phyloP scores from a whole-genome alignment of 352 stramenopile genomes.

The Plasmopara halstedii region DNA sequence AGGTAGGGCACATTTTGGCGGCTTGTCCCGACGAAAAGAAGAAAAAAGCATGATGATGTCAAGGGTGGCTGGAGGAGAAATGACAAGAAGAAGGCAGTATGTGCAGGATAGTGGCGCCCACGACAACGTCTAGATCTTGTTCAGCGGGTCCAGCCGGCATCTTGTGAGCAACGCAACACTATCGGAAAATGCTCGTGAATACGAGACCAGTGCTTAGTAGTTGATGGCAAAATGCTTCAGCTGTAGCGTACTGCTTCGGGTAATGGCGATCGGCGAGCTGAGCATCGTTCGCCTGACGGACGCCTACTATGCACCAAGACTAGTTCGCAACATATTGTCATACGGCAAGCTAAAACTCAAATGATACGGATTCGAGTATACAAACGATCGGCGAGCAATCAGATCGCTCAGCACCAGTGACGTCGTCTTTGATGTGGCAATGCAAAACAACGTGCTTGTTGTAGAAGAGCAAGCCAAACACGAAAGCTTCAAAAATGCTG shows the following conservation, averaged over 20 bases:
- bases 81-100: conserved; percentile 1
- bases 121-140: background rate
- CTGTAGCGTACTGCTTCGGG: too few species aligned
- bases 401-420: background rate
- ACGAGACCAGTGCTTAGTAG: background rate
- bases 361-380: background rate
- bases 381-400: background rate
- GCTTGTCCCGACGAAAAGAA: background rate
- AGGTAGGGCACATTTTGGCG: background rate
- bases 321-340: background rate
- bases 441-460: background rate
- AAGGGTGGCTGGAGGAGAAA: background rate
- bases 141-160: background rate
- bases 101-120: background rate
- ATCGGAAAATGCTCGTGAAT: background rate
- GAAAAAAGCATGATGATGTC: background rate
- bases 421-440: background rate
- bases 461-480: background rate
- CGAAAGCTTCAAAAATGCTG: too few species aligned
- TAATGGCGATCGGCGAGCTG: too few species aligned
- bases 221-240: background rate
- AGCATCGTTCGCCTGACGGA: background rate
- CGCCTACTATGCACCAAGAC: background rate
- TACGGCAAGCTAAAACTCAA: background rate
- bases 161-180: background rate